Base-by-base conservation (phyloP, 192 early-diverging fungal genomes). In the Umbelopsis vinacea region DNA sequence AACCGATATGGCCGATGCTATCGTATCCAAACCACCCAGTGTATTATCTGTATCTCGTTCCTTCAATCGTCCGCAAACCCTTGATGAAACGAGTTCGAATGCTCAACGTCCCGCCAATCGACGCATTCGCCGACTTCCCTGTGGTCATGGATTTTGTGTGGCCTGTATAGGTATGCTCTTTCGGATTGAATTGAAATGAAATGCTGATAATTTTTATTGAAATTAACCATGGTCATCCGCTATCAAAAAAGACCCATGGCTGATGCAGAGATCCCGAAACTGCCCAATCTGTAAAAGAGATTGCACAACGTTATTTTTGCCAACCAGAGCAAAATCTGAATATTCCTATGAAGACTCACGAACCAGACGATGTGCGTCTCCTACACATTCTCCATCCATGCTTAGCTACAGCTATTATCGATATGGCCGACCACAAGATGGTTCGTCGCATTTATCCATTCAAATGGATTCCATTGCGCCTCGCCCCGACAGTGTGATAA, bases 61-160 rank as follows among this genome's bases (percentile, higher is more conserved):
- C 33, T 12, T 29, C 33, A 29, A 38, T 11, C 57, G 33, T 17
- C 10, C 7, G 2, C 29, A 7, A 5, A 63, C 1, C 0, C 8
- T 11, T 12, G 26, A 63, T 37, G 57, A 63, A 12, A 6, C 33
- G 29, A 35, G 24, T 37, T 35, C 26, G 26, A n/a, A 33, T 12
- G 12, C 53, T 10, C 26, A 11, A 19, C 57, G 57, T 14, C 12
- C 57, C 6, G 35, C 40, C 14, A 76, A 76, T 15, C 55, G 45
- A 17, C 60, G 54, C 8, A 67, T 81, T 35, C 75, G 79, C 17
- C 40, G 74, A 2, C 55, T 81, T 35, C 79, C 79, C 24, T 81
- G 79, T 75, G 47, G 67, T 45, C 79, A 81, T 46, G 79, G 79
- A 10, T 81, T 81, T 68, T 81, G 79, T 66, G 68, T 74, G 2